Evolutionary conservation across 2,329 filamentous ascomycete genomes (phyloP), one percentile per base, ranked within the genome.

Genomic region (Fonsecaea multimorphosa): DNA sequence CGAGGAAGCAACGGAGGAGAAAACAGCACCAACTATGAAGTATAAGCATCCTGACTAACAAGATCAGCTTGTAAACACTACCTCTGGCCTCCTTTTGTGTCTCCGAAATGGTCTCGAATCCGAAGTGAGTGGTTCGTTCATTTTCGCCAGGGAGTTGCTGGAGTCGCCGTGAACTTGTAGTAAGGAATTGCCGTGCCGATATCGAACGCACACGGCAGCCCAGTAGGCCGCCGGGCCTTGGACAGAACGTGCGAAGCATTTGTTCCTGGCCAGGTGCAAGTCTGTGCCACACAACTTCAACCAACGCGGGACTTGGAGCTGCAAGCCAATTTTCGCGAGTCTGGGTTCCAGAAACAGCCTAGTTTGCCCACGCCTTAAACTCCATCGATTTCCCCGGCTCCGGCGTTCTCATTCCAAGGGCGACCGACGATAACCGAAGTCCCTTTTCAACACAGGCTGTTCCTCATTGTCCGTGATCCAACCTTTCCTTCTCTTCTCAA

Each of bases 1-100:
- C 19, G 91, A 92, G 69, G 91, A 89, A 72, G 95, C 95, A 46
- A 99, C 95, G 71, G 91, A 97, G 78, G 92, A 94, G 82, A 99
- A 99, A 65, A 99, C 95, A 49, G 87, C 88, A 66, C 91, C 91
- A 46, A 97, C 93, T 84, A 36, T 7, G 40, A 63, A 27, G 32
- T 19, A 24, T 69, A 31, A 46, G 55, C 19, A 55, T n/a, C 9
- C n/a, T 2, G 3, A 19, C 6, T n/a, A 7, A 56, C 2, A 24
- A 24, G 4, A 11, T 22, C 38, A 11, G 32, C 12, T 53, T 32
- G 24, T 38, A 19, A 29, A 44, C 29, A 69, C 58, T 79, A 88
- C 87, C 87, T 80, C 82, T 83, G 27, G 85, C 84, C 72, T 88
- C 86, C 80, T 97, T 97, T 77, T 95, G 84, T 9, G 87, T 83